Evolutionary conservation across 1,139 yeast species (phyloP), one percentile per base, ranked within the genome.

Genomic region (Suhomyces bokatorum): DNA sequence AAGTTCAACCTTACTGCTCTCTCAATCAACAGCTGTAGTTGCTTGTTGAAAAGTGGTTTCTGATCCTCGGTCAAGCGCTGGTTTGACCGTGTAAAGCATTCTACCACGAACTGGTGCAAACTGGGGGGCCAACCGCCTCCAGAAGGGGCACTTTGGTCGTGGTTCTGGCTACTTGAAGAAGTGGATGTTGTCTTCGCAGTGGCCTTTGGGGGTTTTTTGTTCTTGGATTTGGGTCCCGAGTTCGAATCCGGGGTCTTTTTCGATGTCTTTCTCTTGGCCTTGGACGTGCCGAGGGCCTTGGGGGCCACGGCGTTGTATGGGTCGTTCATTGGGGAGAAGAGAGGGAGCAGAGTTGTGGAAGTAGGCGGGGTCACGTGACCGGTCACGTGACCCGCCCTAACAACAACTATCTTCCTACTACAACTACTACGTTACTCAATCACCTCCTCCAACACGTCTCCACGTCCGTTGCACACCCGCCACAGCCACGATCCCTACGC

Each of bases 11-110:
- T 64, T 37, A 77, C 72, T 0, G 91, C 90, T 44, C 60, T 55
- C 41, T 79, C 72, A 26, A 83, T 72, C 29, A 80, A 59, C 16
- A 60, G 56, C 50, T 74, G 80, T 35, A 82, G 62, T 55, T 81
- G 80, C 4, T 53, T 45, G 49, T 78, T 72, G 52, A 77, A 68
- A 42, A 65, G 63, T 10, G 63, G 62, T 35, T 67, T 63, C 30
- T 64, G 58, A 3, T 48, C 58, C 10, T 63, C 61, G 14, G 42
- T 39, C 22, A 62, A 50, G 24, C 43, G 28, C 13, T 57, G 57
- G 26, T 58, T 54, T 0, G 75, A 70, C 45, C 62, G 58, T 17
- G 62, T 59, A 48, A 79, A 77, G 38, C 80, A 71, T 9, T 67
- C 54, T 15, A 69, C 67, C 7, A 81, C 80, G 54, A 79, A 81